Base-by-base conservation (phyloP, 108 stramenopile genomes). In the Nitzschia sp. region DNA sequence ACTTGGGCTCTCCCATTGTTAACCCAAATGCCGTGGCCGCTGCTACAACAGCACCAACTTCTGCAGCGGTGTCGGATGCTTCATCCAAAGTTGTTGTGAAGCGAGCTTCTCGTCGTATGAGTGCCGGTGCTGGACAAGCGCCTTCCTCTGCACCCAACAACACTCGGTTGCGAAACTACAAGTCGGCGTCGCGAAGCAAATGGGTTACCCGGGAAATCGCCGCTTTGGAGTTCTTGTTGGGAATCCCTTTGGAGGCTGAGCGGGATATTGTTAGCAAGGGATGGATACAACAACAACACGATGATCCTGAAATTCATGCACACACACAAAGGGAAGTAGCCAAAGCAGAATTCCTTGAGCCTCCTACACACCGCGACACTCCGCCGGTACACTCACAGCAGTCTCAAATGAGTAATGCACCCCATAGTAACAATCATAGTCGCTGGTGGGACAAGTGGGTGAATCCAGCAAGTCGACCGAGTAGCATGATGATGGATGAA, bases 121-220 rank as follows among this genome's bases (percentile, higher is more conserved):
- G 46, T 17, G 46, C 46, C 17, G 46, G 46, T 2, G 46, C n/a
- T 15, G 46, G n/a, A 17, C n/a, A 1, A 3, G 17, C 6, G 17
- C 17, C 46, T 17, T 17, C 46, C 1, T 48, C 46, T 48, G 46
- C 17, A 6, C 14, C 46, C 17, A 17, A 15, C 46, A 48, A 48
- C 46, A 62, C 15, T 5, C 41, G 61, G 10, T 20, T 62, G 43
- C 41, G 61, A 9, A 12, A 43, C 21, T 62, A 62, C 61, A 62
- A 62, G 24, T 62, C 61, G 9, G 22, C 42, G 2, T 62, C 61
- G 43, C 14, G 61, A 46, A 44, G 61, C 41, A 62, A 72, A 56
- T 88, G 77, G 82, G 84, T 85, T 7, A 90, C 88, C 15, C 61
- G 91, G 64, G 91, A 95, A 56, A 90, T 95, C 70, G 94, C 94